Percentiles rank a stretch among this genome's conserved stretches.
Evolutionary conservation across 2,329 filamentous ascomycete species (phyloP).

Genomic region (Aureobasidium namibiae): DNA sequence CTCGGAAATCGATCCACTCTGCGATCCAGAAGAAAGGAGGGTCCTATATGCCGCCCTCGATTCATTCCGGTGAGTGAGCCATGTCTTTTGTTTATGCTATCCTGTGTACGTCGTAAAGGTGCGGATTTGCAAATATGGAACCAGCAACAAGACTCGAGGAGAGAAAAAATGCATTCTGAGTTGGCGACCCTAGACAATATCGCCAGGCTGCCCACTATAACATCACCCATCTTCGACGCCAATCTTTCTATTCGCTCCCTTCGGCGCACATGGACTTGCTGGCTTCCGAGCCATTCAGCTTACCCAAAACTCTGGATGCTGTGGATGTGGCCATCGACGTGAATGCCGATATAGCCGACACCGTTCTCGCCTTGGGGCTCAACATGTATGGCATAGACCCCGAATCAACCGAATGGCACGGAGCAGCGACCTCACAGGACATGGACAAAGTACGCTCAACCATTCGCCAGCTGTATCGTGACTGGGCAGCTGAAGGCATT

Average conservation of each 20-base stretch:
- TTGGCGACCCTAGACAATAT: slow-evolving; percentile 43
- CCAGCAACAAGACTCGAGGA: not conserved
- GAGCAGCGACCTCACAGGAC: slow-evolving; percentile 62
- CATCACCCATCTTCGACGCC: slow-evolving; percentile 80
- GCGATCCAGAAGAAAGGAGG: slow-evolving; percentile 70
- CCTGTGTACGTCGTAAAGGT: not conserved
- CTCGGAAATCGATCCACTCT: slow-evolving; percentile 52
- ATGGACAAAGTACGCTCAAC: slow-evolving; percentile 89
- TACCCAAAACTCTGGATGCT: slow-evolving; percentile 67
- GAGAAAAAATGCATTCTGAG: not conserved
- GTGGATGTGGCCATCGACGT: slow-evolving; percentile 82
- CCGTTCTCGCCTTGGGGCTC: slow-evolving; percentile 64
- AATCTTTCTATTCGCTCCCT: slow-evolving; percentile 87
- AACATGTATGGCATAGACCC: slow-evolving; percentile 53
- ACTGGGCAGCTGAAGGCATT: slow-evolving; percentile 77
- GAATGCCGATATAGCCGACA: slow-evolving; percentile 75
- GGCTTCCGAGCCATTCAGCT: slow-evolving; percentile 70
- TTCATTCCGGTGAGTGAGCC: slow-evolving; percentile 67
- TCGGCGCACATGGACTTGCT: slow-evolving; percentile 77
- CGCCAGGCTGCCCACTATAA: slow-evolving; percentile 79
- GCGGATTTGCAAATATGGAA: not conserved
- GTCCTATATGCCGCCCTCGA: slow-evolving; percentile 78
- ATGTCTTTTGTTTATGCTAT: not conserved
- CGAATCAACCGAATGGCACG: slow-evolving; percentile 53
- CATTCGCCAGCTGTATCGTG: slow-evolving; percentile 85